A percentile compares a stretch with the other conserved stretches of the same genome.
Conservation (phyloP, 139 green algal species). For the Raphidocelis subcapitata region DNA sequence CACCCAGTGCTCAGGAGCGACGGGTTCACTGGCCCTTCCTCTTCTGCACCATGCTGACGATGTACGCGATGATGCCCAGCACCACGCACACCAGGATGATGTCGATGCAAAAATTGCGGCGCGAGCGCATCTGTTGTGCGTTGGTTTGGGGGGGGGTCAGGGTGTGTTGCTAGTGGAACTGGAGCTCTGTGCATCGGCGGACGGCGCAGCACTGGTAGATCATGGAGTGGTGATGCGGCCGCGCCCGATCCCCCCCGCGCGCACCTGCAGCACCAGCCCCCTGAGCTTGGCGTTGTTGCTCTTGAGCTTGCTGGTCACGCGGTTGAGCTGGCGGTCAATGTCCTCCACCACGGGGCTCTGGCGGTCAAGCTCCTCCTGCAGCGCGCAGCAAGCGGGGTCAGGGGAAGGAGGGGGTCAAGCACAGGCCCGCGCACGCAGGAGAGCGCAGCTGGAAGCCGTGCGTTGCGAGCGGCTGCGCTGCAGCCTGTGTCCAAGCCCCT, state of each 20-base stretch:
- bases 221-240: no score
- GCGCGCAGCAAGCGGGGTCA: not conserved
- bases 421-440: no score
- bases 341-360: conserved; percentile 81
- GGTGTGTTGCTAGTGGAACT: no score
- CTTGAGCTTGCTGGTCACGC: conserved; percentile 67
- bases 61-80: conserved; percentile 73
- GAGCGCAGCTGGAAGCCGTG: no score
- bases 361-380: conserved; percentile 65
- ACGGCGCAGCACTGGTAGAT: no score
- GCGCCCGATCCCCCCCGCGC: not conserved
- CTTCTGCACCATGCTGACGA: conserved; percentile 67
- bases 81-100: conserved; percentile 82
- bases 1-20: no score
- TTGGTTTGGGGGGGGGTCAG: no score
- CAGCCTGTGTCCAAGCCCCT: no score
- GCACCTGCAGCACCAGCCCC: conserved; percentile 65
- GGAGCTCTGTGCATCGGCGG: no score
- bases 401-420: no score
- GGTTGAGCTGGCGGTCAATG: conserved; percentile 75
- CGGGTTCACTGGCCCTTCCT: no score
- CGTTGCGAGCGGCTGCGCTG: no score
- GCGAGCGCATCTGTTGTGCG: conserved; percentile 76
- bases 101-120: conserved; percentile 85
- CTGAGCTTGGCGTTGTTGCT: conserved; percentile 86